phyloP scores from a whole-genome alignment of 2,329 filamentous ascomycete genomes.

The Aureobasidium sp. region DNA sequence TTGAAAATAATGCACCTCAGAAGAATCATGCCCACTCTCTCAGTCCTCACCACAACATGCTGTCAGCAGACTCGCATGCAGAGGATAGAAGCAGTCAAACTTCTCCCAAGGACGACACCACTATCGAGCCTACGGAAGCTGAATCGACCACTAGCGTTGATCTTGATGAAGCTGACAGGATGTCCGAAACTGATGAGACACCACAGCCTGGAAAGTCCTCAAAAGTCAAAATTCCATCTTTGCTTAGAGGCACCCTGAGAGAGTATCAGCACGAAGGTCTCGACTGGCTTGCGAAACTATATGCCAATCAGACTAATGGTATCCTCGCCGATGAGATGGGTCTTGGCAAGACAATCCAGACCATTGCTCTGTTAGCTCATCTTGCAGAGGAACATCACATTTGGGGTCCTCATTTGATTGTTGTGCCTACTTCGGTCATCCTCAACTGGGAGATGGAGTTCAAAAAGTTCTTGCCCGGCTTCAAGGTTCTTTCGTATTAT shows the following conservation, averaged over 20 bases:
- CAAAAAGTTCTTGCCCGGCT: conserved; percentile 97
- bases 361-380: conserved; percentile 87
- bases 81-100: conserved; percentile 18
- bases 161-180: conserved; percentile 15
- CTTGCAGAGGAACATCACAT: conserved; percentile 82
- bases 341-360: conserved; percentile 96
- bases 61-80: conserved; percentile 15
- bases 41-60: conserved; percentile 12
- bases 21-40: neutral
- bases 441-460: conserved; percentile 99
- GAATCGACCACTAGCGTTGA: conserved; percentile 20
- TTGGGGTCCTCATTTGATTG: conserved; percentile 93
- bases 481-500: conserved; percentile 97
- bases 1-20: neutral
- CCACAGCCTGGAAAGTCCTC: conserved; percentile 20
- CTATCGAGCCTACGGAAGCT: conserved; percentile 17
- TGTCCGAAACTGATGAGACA: conserved; percentile 15
- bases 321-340: conserved; percentile 99
- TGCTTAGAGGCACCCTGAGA: conserved; percentile 79
- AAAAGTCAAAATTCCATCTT: conserved; percentile 52
- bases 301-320: conserved; percentile 87
- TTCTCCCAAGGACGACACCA: conserved; percentile 19
- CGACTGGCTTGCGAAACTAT: conserved; percentile 91
- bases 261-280: conserved; percentile 97
- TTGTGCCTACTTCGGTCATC: conserved; percentile 97